Conservation (phyloP, 495 filamentous ascomycete genomes). For the Evernia prunastri region DNA sequence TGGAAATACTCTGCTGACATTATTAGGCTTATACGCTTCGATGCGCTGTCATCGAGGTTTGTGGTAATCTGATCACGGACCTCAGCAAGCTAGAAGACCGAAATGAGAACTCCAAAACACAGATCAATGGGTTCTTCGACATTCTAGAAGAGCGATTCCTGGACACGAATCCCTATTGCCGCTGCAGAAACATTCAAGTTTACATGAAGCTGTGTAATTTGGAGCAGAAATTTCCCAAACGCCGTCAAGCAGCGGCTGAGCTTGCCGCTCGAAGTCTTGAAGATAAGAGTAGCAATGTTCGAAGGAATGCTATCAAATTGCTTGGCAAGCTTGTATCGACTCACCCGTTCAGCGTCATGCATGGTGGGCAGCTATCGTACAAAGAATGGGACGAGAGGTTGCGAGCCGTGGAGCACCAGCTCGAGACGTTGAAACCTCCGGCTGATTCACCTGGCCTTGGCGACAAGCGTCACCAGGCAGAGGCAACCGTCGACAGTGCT, state of each 20-base stretch:
- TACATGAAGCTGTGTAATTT: conserved; percentile 87
- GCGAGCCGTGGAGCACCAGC: conserved; percentile 70
- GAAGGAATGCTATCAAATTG: conserved; percentile 90
- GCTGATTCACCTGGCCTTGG: conserved; percentile 69
- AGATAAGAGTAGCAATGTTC: conserved; percentile 96
- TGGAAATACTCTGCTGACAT: conserved; percentile 19
- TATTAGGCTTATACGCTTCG: conserved; percentile 81
- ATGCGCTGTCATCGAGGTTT: conserved; percentile 93
- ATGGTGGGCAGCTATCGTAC: conserved; percentile 75
- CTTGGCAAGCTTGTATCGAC: conserved; percentile 80
- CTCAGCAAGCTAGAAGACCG: conserved; percentile 86
- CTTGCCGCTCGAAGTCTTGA: conserved; percentile 81
- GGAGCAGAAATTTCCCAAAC: conserved; percentile 89
- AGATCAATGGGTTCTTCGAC: conserved; percentile 95
- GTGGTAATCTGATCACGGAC: conserved; percentile 89
- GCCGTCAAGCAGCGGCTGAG: conserved; percentile 77
- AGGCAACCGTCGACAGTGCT: conserved; percentile 61
- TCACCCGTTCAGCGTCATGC: conserved; percentile 87
- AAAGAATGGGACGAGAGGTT: conserved; percentile 80
- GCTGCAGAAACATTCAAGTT: conserved; percentile 86
- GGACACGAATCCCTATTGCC: conserved; percentile 94
- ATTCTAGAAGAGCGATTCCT: conserved; percentile 93
- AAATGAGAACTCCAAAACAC: conserved; percentile 82
- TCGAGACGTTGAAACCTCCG: conserved; percentile 74
- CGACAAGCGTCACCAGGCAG: conserved; percentile 47